These are phyloP conservation scores for Panellus pusillus DNA, from an alignment of 768 basidiomycete species.

Conservation along the genomic window DNA sequence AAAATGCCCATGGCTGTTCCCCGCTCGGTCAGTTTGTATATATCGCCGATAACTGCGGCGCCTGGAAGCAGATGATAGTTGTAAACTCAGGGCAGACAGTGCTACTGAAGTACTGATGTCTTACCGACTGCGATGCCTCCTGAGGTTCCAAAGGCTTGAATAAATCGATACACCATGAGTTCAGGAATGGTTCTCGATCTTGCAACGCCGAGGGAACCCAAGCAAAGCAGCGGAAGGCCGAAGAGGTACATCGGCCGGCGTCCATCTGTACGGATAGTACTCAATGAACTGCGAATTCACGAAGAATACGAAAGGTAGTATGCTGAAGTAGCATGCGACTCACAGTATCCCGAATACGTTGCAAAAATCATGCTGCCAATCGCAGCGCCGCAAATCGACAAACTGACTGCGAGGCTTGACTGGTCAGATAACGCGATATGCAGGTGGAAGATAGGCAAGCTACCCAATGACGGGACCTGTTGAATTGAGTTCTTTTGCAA, in stretches of 20 bases:
- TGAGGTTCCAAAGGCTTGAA: slow-evolving; percentile 56
- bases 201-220: slow-evolving; percentile 52
- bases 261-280: slow-evolving; percentile 42
- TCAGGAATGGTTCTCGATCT: slow-evolving; percentile 31
- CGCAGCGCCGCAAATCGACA: slow-evolving; percentile 45
- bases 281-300: neutral
- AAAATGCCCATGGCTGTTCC: slow-evolving; percentile 53
- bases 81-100: neutral
- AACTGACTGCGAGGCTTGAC: slow-evolving; percentile 46
- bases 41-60: slow-evolving; percentile 48
- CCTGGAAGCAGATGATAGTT: slow-evolving; percentile 29
- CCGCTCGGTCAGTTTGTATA: slow-evolving; percentile 47
- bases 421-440: neutral
- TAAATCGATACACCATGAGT: slow-evolving; percentile 52
- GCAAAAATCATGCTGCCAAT: slow-evolving; percentile 52
- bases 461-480: slow-evolving; percentile 45
- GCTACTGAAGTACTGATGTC: neutral
- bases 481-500: slow-evolving; percentile 47
- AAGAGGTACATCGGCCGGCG: slow-evolving; percentile 48
- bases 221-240: slow-evolving; percentile 48
- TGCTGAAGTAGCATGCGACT: slow-evolving; percentile 11
- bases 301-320: neutral
- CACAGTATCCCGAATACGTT: slow-evolving; percentile 48
- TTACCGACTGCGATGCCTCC: slow-evolving; percentile 28
- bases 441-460: neutral